Conservation (phyloP, 2,329 filamentous ascomycete species). For the Colletotrichum melonis region DNA sequence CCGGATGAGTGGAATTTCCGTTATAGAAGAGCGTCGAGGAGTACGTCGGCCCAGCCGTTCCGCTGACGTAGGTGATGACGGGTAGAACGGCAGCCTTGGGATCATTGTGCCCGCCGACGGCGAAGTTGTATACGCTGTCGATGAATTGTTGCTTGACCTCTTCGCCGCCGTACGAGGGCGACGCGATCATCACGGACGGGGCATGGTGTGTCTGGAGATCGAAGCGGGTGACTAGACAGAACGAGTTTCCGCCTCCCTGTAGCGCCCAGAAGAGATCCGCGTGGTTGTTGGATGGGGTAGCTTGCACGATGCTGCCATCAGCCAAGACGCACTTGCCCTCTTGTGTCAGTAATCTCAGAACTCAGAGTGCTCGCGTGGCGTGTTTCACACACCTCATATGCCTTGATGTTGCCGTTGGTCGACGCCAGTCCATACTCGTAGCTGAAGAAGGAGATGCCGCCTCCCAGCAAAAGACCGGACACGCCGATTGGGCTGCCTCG, state of each 20-base stretch:
- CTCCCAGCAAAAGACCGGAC: background rate
- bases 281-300: conserved; percentile 45
- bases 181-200: background rate
- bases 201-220: conserved; percentile 38
- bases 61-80: background rate
- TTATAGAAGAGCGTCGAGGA: conserved; percentile 8
- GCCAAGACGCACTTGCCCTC: conserved; percentile 55
- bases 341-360: background rate
- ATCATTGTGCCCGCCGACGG: background rate
- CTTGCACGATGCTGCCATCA: conserved; percentile 56
- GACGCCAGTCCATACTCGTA: background rate
- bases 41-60: background rate
- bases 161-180: background rate
- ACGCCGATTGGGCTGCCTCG: background rate
- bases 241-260: conserved; percentile 52
- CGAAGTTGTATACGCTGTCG: background rate
- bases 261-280: conserved; percentile 57
- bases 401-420: background rate
- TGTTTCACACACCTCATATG: background rate
- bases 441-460: background rate
- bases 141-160: background rate
- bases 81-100: background rate
- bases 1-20: background rate
- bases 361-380: background rate
- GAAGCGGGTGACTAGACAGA: conserved; percentile 48